These are phyloP conservation scores for Babjeviella inositovora DNA, from an alignment of 805 yeast genomes.

Conservation along the genomic window DNA sequence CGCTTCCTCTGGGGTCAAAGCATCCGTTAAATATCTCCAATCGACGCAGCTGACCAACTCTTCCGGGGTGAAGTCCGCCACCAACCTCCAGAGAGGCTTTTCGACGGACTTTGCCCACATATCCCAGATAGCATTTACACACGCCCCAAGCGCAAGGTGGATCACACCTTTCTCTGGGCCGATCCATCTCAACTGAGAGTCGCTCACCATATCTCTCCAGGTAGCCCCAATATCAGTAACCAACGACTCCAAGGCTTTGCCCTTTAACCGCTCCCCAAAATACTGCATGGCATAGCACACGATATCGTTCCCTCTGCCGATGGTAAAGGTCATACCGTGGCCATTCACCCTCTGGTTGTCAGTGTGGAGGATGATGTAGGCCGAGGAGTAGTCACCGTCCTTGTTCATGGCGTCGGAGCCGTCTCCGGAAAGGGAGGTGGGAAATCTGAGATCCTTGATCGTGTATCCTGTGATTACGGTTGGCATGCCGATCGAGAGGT, in stretches of 20 bases:
- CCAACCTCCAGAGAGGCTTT: slow-evolving; percentile 23
- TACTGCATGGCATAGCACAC: slow-evolving; percentile 16
- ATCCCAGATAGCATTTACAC: slow-evolving; percentile 24
- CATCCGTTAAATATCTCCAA: slow-evolving; percentile 23
- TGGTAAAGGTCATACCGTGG: slow-evolving; percentile 24
- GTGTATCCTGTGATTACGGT: slow-evolving; percentile 11
- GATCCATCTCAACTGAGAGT: slow-evolving; percentile 23
- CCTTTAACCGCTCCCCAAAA: slow-evolving; percentile 16
- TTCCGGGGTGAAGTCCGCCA: slow-evolving; percentile 22
- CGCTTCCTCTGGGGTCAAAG: slow-evolving; percentile 23
- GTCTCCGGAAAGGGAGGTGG: slow-evolving; percentile 18
- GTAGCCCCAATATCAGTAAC: slow-evolving; percentile 19
- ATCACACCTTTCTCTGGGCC: slow-evolving; percentile 27
- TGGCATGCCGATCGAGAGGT: too few relatives aligned
- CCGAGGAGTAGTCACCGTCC: slow-evolving; percentile 22
- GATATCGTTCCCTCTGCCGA: slow-evolving; percentile 18
- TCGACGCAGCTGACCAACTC: slow-evolving; percentile 20
- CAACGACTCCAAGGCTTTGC: slow-evolving; percentile 12
- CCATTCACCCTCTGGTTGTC: slow-evolving; percentile 11
- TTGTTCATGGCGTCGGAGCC: slow-evolving; percentile 25
- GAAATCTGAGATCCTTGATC: slow-evolving; percentile 17
- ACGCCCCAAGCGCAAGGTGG: slow-evolving; percentile 21
- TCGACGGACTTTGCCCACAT: slow-evolving; percentile 19
- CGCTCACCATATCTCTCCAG: slow-evolving; percentile 20
- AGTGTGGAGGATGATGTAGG: slow-evolving; percentile 15